Conservation (phyloP, 2,329 filamentous ascomycete species). For the Alternaria sp. region DNA sequence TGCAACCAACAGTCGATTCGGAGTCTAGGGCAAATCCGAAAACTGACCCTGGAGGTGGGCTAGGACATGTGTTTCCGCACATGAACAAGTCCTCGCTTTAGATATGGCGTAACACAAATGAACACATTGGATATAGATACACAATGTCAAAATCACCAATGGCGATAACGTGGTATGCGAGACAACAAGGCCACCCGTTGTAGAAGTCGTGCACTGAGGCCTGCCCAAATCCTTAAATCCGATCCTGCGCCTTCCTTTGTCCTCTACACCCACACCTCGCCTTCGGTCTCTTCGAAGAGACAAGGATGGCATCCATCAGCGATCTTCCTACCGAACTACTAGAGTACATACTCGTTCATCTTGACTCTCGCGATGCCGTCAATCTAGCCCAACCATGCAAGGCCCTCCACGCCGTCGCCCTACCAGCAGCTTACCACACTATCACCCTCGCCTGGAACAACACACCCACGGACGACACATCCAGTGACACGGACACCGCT, state of each 20-base stretch:
- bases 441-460: conserved; percentile 2
- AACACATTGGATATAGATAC: conserved; percentile 1
- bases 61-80: conserved; percentile 46
- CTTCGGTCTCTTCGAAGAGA: background rate
- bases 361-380: background rate
- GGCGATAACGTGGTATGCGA: conserved; percentile 5
- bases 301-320: background rate
- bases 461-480: background rate
- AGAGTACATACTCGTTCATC: conserved; percentile 3
- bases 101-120: background rate
- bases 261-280: background rate
- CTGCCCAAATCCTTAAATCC: conserved; percentile 1
- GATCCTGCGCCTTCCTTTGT: background rate
- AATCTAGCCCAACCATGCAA: conserved; percentile 8
- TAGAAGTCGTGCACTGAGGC: conserved; percentile 6
- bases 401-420: background rate
- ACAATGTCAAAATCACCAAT: conserved; percentile 7
- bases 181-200: conserved; percentile 4
- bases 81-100: conserved; percentile 58
- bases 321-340: conserved; percentile 7
- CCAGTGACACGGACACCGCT: background rate
- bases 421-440: conserved; percentile 3
- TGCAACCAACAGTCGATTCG: conserved; percentile 17
- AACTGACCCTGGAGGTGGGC: conserved; percentile 18
- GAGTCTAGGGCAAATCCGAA: conserved; percentile 19